Evolutionary conservation across 106 monocot species (phyloP), one percentile per base, ranked within the genome.

Genomic region (Dioscorea dumetorum): DNA sequence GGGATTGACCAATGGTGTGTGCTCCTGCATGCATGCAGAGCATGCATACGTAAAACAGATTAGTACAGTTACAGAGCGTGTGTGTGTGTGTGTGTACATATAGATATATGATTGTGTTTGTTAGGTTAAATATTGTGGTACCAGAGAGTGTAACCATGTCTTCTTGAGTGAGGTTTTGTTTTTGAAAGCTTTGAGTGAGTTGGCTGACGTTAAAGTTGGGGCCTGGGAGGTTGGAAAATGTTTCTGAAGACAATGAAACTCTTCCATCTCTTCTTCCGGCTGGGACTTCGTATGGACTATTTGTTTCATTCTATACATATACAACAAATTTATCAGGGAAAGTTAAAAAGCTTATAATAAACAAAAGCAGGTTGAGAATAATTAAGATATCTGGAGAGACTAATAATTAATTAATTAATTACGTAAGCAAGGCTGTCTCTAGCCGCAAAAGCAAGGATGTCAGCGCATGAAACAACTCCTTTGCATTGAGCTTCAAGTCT

Each of bases 111-210:
- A 41, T 41, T 41, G 2, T 6, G 6, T 6, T 41, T 41, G 41
- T 41, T 3, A 41, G 41, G 2, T 41, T 41, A 10, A 41, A 41
- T 41, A 10, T 41, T 11, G 50, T 51, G 17, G n/a, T 70, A 74
- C 81, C 81, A 0, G 80, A 83, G 24, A 83, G 71, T n/a, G 73
- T 80, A 59, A 83, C 72, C 80, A 87, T 78, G 12, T 87, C 80
- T 10, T 77, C 73, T 33, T 77, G 80, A 12, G 80, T 51, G 50
- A 87, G 68, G 22, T 72, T 74, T 66, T 87, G 80, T 23, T 32
- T 24, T 17, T 59, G 50, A 49, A 87, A 87, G 63, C 16, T 61
- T 24, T 67, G 57, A 16, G 83, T 81, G 64, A 87, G 83, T 18
- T 61, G 63, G 54, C 32, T 35, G 15, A 81, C 31, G 48, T 72